A percentile compares a stretch with the other conserved stretches of the same genome.
phyloP scores from a whole-genome alignment of 768 basidiomycete species.

The Pleurotus sapidus region DNA sequence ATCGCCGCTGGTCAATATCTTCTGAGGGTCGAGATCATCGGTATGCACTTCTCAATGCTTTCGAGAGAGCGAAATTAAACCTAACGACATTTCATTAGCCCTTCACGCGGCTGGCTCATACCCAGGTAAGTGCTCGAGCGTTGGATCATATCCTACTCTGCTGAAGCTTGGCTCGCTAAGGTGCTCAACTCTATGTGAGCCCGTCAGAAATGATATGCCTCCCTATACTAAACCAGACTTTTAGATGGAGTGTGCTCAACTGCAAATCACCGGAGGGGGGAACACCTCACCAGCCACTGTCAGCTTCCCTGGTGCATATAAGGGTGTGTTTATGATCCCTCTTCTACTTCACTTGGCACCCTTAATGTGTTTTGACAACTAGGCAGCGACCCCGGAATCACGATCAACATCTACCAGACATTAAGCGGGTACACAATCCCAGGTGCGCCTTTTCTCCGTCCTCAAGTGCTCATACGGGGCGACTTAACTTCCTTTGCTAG shows the following conservation, averaged over 20 bases:
- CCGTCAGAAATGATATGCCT: no score
- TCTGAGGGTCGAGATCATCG: conserved; percentile 49
- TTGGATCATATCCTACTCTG: no score
- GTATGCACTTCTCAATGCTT: conserved; percentile 18
- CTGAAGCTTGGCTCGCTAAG: neutral
- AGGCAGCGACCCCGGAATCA: conserved; percentile 45
- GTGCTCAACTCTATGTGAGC: conserved; percentile 55
- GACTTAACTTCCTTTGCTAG: conserved; percentile 11
- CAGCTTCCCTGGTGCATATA: conserved; percentile 47
- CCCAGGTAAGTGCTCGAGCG: conserved; percentile 24
- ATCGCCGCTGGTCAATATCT: conserved; percentile 46
- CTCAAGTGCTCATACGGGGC: neutral
- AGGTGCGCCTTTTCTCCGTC: conserved; percentile 18
- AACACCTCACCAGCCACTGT: conserved; percentile 39
- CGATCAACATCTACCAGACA: conserved; percentile 38
- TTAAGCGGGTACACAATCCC: conserved; percentile 39
- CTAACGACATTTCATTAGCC: conserved; percentile 21
- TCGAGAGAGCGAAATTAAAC: neutral
- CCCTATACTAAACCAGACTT: no score
- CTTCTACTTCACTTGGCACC: neutral
- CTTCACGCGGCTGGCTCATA: conserved; percentile 42
- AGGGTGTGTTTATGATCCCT: conserved; percentile 23
- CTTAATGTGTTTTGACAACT: neutral
- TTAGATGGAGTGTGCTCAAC: conserved; percentile 48
- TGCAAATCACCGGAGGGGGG: conserved; percentile 44